Percentiles rank a stretch among this genome's conserved stretches.
Conservation (phyloP, 305 asterid species). For the Solanum aculeatissimum region DNA sequence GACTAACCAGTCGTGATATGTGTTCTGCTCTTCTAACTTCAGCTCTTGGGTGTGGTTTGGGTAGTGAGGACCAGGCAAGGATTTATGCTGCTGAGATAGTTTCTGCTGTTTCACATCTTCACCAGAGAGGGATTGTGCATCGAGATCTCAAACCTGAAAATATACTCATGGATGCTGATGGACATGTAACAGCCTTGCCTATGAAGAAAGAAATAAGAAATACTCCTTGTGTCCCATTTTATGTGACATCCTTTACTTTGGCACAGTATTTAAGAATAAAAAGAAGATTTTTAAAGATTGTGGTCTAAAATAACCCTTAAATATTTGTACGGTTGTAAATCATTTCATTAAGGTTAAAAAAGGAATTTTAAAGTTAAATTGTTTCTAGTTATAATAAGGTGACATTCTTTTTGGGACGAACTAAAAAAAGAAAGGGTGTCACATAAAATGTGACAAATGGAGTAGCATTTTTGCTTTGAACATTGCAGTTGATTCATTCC, state of each 20-base stretch:
- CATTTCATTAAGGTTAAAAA: too few relatives aligned
- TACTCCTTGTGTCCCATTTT: background rate
- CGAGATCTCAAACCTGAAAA: conserved; percentile 94
- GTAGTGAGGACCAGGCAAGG: conserved; percentile 96
- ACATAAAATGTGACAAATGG: too few relatives aligned
- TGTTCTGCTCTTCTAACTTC: conserved; percentile 14
- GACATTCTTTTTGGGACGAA: too few relatives aligned
- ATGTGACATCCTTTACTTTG: too few relatives aligned
- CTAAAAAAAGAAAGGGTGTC: too few relatives aligned
- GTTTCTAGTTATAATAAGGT: too few relatives aligned
- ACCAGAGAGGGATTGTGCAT: conserved; percentile 83
- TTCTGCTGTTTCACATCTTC: conserved; percentile 94
- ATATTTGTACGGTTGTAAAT: too few relatives aligned
- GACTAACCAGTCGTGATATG: background rate
- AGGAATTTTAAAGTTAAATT: too few relatives aligned
- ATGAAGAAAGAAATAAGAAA: background rate
- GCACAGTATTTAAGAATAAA: too few relatives aligned
- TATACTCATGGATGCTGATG: conserved; percentile 92
- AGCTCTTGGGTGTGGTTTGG: conserved; percentile 17
- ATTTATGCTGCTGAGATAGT: conserved; percentile 91
- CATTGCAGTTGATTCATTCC: background rate
- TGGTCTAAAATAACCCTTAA: too few relatives aligned
- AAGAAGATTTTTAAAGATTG: too few relatives aligned
- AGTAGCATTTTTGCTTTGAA: background rate
- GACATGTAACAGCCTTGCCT: conserved; percentile 53